A percentile compares a stretch with the other conserved stretches of the same genome.
phyloP scores from a whole-genome alignment of 345 rosid genomes.

The Arabis hirsuta region DNA sequence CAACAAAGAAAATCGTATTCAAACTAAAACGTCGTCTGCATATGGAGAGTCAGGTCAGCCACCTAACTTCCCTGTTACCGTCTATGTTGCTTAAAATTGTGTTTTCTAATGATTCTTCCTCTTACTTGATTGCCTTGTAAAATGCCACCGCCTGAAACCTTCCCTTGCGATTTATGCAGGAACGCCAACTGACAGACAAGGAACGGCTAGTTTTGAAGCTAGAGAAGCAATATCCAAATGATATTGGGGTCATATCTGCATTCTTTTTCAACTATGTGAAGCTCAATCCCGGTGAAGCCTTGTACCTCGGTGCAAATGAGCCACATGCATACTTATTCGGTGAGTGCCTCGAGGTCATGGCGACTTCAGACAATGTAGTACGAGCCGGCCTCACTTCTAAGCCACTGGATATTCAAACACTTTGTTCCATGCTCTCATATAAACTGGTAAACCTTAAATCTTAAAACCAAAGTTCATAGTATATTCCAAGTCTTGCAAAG shows the following conservation, averaged over 20 bases:
- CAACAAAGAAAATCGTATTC: slow-evolving; percentile 55
- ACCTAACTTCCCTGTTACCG: not conserved
- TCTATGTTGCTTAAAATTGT: not conserved
- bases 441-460: slow-evolving; percentile 61
- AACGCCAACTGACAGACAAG: slow-evolving; percentile 79
- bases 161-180: slow-evolving; percentile 46
- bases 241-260: slow-evolving; percentile 85
- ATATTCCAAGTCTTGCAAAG: not conserved
- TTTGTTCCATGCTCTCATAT: slow-evolving; percentile 96
- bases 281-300: slow-evolving; percentile 95
- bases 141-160: slow-evolving; percentile 21
- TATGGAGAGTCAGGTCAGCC: slow-evolving; percentile 66
- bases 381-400: slow-evolving; percentile 99
- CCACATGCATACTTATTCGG: slow-evolving; percentile 94
- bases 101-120: not conserved
- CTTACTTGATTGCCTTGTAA: not conserved
- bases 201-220: slow-evolving; percentile 79
- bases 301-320: slow-evolving; percentile 92
- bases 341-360: slow-evolving; percentile 97
- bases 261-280: slow-evolving; percentile 87
- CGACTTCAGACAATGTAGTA: slow-evolving; percentile 97
- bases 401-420: slow-evolving; percentile 78
- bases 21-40: slow-evolving; percentile 71
- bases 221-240: slow-evolving; percentile 87
- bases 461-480: not conserved